Base-by-base conservation (phyloP, 257 asterid species). In the Schizonepeta tenuifolia region DNA sequence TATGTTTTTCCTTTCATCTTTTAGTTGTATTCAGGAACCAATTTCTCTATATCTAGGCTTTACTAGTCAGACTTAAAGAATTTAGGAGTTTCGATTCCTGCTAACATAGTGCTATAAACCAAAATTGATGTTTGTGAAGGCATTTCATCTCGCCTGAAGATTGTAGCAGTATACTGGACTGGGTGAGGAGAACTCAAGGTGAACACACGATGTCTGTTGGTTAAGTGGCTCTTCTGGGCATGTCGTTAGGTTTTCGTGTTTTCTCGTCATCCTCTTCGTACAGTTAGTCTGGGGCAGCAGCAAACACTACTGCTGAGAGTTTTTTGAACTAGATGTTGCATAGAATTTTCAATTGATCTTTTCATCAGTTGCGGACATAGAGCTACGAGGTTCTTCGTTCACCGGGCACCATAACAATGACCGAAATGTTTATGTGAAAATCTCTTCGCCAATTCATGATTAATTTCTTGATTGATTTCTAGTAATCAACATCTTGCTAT, bases 71-170 rank as follows among this genome's bases (percentile, higher is more conserved):
- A 50, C 22, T 12, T 49, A 6, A 58, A 26, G 46, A 7, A 1
- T 15, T 50, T 62, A 20, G 54, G 66, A 28, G n/a, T 46, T 46
- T n/a, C 3, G 18, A 55, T 22, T 53, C 17, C 5, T 66, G 33
- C 14, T 53, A 5, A 26, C 20, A 8, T 44, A 24, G 44, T 49
- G 60, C 70, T 76, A 31, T 31, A 65, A 78, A 47, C 15, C 22
- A 41, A 5, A 14, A 47, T 26, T 65, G 53, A 55, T 69, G 55
- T 72, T 46, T 53, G 28, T 70, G 67, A 79, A 94, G 99, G 91
- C 95, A 83, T 76, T 94, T 89, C 74, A 58, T 77, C 69, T 61
- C 85, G 18, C 81, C 78, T 18, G 91, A 89, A 33, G 96, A 94
- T 81, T 83, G 90, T 64, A 59, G 70, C 43, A 77, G 79, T 54